Base-by-base conservation (phyloP, 495 filamentous ascomycete genomes). In the Parmelia sp. region DNA sequence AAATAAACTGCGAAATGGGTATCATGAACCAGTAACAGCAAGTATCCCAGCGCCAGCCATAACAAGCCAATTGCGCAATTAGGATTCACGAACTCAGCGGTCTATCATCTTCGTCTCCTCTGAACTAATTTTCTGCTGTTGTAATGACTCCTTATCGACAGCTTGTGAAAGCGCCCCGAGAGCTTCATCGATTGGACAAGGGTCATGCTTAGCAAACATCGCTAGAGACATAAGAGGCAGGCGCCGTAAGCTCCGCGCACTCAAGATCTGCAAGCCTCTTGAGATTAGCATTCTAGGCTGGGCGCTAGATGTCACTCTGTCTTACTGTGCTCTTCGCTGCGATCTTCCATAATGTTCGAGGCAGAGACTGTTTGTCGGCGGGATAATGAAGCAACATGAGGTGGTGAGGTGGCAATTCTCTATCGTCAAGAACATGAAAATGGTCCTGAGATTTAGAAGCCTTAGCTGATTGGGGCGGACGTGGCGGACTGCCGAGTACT, bases 221-320 rank as follows among this genome's bases (percentile, higher is more conserved):
- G 71, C 70, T 27, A 74, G 39, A 17, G 72, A 68, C 27, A 70
- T 42, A 1, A 53, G 64, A 6, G 73, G 73, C 11, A 74, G 57
- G 19, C 66, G 65, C 25, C 69, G 69, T 15, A 75, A 65, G 6
- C 56, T 69, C 8, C 73, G 69, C 23, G 66, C 72, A 58, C 73
- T 75, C 1, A 71, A 61, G 14, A 61, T 67, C 72, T 72, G 51
- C 37, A 21, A 1, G 19, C 36, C 8, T 3, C 14, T 47, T 37
- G n/a, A 39, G 1, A 17, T 21, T 33, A 29, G 25, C 27, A 19
- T 53, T 31, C 45, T 27, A 4, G 12, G 23, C 10, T 3, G 12
- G 25, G 0, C 10, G 45, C 23, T 27, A 3, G 8, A 55, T 23
- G 27, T 33, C 0, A 65, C 12, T 36, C 12, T 35, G 15, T 36